Conservation (phyloP, 495 filamentous ascomycete species). For the Penicillium taxi region DNA sequence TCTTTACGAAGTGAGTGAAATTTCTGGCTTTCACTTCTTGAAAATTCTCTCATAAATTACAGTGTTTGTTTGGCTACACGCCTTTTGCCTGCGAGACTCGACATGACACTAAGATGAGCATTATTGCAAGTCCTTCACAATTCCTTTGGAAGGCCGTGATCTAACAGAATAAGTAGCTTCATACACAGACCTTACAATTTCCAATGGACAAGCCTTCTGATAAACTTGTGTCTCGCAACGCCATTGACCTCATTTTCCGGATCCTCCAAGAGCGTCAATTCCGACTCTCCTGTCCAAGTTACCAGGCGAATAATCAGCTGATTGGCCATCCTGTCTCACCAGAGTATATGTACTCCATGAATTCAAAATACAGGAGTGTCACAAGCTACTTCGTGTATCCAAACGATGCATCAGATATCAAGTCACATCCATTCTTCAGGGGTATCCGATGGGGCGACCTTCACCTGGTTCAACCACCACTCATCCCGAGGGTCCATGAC, state of each 20-base stretch:
- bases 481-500: conserved; percentile 60
- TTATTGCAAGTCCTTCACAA: conserved; percentile 50
- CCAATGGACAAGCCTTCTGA: conserved; percentile 48
- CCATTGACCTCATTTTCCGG: conserved; percentile 63
- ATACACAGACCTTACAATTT: conserved; percentile 51
- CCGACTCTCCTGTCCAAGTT: conserved; percentile 66
- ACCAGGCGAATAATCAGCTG: conserved; percentile 54
- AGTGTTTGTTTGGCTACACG: conserved; percentile 84
- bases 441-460: conserved; percentile 60
- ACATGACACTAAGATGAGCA: conserved; percentile 72
- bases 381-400: conserved; percentile 62
- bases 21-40: neutral
- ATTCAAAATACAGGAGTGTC: conserved; percentile 24
- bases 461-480: conserved; percentile 62
- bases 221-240: conserved; percentile 50
- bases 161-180: conserved; percentile 25
- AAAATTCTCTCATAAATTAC: conserved; percentile 1
- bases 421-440: conserved; percentile 64
- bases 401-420: conserved; percentile 71
- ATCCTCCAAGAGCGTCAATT: conserved; percentile 70
- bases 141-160: neutral
- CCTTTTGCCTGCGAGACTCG: conserved; percentile 78
- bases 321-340: conserved; percentile 25
- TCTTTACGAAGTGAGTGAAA: conserved; percentile 60
- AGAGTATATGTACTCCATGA: conserved; percentile 27